Conservation (phyloP, 2,329 filamentous ascomycete species). For the Daldinia eschscholtzii region DNA sequence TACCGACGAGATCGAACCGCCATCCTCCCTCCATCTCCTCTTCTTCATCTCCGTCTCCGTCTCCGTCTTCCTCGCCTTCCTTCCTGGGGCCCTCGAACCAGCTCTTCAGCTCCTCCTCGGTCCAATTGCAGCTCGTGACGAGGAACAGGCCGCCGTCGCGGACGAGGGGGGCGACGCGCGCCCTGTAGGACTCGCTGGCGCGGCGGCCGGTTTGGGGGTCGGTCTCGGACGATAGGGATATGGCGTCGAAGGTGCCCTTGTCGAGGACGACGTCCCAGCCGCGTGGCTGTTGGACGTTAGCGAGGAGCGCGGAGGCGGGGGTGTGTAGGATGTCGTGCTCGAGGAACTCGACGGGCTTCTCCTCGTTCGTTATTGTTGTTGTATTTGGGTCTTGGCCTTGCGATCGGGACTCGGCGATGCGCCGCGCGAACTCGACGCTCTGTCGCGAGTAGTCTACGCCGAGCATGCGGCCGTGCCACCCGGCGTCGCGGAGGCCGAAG, state of each 20-base stretch:
- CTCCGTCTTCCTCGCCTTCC: conserved; percentile 22
- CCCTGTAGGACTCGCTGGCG: conserved; percentile 80
- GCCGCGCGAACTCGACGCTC: conserved; percentile 79
- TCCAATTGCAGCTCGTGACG: conserved; percentile 99
- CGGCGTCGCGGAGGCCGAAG: conserved; percentile 77
- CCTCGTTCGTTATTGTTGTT: conserved; percentile 25
- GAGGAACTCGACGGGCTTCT: conserved; percentile 58
- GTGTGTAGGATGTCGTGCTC: conserved; percentile 74
- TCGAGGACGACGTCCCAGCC: conserved; percentile 95
- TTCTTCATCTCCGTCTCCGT: conserved; percentile 36
- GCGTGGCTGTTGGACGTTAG: conserved; percentile 21
- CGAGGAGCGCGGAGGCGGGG: conserved; percentile 54
- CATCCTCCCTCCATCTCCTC: conserved; percentile 46
- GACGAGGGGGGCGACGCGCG: conserved; percentile 76
- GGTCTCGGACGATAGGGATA: conserved; percentile 76
- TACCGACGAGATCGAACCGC: conserved; percentile 71
- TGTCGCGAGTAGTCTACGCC: conserved; percentile 84
- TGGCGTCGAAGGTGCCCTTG: conserved; percentile 97
- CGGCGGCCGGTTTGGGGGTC: conserved; percentile 65
- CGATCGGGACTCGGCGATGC: conserved; percentile 64
- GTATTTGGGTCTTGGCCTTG: background rate
- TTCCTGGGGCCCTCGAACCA: conserved; percentile 75
- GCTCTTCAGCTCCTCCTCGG: conserved; percentile 81
- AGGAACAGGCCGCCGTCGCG: conserved; percentile 79
- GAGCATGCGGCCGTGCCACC: conserved; percentile 77